Evolutionary conservation across 306 rosid species (phyloP).

Genomic region (Luffa acutangula): DNA sequence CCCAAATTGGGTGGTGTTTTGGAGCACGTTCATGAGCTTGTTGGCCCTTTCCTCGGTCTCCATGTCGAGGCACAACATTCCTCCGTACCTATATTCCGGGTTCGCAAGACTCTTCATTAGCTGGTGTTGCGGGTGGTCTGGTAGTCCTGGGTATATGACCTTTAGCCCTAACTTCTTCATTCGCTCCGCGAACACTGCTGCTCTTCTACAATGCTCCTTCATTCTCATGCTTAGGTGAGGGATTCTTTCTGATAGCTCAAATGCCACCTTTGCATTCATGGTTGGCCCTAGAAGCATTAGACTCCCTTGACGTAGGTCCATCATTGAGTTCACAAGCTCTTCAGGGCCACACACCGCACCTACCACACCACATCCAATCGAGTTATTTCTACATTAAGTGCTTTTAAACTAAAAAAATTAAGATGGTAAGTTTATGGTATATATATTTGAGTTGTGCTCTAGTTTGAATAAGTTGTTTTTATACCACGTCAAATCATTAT

Average conservation of each 20-base stretch:
- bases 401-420: no score
- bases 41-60: slow-evolving; percentile 85
- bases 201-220: slow-evolving; percentile 75
- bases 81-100: slow-evolving; percentile 72
- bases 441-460: no score
- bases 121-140: slow-evolving; percentile 61
- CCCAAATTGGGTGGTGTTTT: slow-evolving; percentile 71
- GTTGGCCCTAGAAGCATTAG: slow-evolving; percentile 90
- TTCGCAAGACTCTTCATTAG: slow-evolving; percentile 46
- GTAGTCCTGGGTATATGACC: slow-evolving; percentile 83
- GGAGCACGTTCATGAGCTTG: slow-evolving; percentile 49
- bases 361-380: slow-evolving; percentile 1
- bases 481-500: no score
- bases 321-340: slow-evolving; percentile 71
- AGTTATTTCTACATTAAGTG: no score
- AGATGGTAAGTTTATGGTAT: no score
- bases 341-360: slow-evolving; percentile 85
- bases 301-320: slow-evolving; percentile 80
- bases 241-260: slow-evolving; percentile 76
- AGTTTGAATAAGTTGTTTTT: no score
- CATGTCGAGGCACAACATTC: slow-evolving; percentile 78
- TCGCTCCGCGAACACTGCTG: slow-evolving; percentile 39
- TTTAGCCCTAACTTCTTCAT: slow-evolving; percentile 46
- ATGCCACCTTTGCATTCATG: slow-evolving; percentile 88
- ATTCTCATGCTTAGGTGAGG: slow-evolving; percentile 72